phyloP scores from a whole-genome alignment of 192 early-diverging fungal species.

The Globomyces pollinis-pini region DNA sequence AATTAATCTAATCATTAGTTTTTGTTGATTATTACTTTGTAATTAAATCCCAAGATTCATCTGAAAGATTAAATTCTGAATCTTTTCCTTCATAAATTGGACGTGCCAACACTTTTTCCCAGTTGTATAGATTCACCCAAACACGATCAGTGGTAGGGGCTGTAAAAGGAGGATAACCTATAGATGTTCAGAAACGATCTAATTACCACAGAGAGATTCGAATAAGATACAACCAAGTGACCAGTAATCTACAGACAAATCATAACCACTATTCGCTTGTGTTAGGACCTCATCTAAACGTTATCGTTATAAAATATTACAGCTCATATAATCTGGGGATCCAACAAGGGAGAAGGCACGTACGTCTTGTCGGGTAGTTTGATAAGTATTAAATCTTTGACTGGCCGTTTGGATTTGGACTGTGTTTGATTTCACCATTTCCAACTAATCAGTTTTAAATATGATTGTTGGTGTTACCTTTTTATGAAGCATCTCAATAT shows the following conservation, averaged over 20 bases:
- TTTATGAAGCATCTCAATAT: constrained; percentile 18
- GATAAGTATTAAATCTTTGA: constrained; percentile 34
- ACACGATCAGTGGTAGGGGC: constrained; percentile 60
- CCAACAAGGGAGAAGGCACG: constrained; percentile 77
- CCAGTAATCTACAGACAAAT: constrained; percentile 69
- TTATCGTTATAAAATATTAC: no score
- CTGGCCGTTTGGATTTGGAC: constrained; percentile 15
- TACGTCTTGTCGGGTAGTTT: constrained; percentile 25
- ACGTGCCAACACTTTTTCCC: constrained; percentile 65
- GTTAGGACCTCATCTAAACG: constrained; percentile 69
- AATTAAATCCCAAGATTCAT: constrained; percentile 73
- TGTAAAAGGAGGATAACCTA: constrained; percentile 71
- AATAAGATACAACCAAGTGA: constrained; percentile 68
- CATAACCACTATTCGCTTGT: constrained; percentile 47
- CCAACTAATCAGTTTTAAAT: constrained; percentile 19
- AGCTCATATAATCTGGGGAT: constrained; percentile 90
- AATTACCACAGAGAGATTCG: constrained; percentile 63
- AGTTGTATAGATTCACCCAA: constrained; percentile 83
- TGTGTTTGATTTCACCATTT: constrained; percentile 31
- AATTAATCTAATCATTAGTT: constrained; percentile 5
- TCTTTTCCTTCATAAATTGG: constrained; percentile 71
- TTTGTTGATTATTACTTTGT: constrained; percentile 34
- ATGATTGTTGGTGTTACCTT: constrained; percentile 20
- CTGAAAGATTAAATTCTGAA: constrained; percentile 67
- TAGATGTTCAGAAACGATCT: no score